Percentiles rank a stretch among this genome's conserved stretches.
Conservation (phyloP, 139 green algal species). For the Closterium sp. region DNA sequence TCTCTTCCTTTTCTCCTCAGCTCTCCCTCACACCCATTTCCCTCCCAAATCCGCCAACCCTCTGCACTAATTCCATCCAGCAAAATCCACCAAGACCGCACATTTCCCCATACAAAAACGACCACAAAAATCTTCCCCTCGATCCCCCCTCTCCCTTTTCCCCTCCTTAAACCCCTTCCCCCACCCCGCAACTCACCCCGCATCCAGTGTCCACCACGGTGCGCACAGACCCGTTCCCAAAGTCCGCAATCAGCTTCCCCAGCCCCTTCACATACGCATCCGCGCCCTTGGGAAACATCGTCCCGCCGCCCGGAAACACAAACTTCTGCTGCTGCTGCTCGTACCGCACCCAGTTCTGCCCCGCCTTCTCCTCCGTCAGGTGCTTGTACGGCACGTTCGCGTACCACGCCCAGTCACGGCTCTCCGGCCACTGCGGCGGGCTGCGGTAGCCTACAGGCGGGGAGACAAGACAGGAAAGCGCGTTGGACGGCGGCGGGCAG, state of each 20-base stretch:
- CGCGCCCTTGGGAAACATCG: constrained; percentile 24
- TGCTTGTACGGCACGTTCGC: constrained; percentile 21
- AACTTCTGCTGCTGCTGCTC: constrained; percentile 1
- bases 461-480: constrained; percentile 3
- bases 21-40: background rate
- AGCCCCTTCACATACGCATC: constrained; percentile 9
- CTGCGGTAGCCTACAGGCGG: constrained; percentile 14
- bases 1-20: background rate
- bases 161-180: background rate
- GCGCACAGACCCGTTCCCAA: constrained; percentile 6
- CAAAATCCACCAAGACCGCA: background rate
- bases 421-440: constrained; percentile 5
- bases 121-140: background rate
- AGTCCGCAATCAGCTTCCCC: background rate
- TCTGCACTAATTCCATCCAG: background rate
- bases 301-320: constrained; percentile 12
- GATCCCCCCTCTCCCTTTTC: background rate
- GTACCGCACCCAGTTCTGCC: constrained; percentile 32
- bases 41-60: background rate
- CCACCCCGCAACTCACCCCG: background rate
- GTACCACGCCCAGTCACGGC: constrained; percentile 21
- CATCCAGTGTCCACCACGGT: constrained; percentile 8
- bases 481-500: constrained; percentile 17
- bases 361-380: constrained; percentile 30
- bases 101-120: no score